Conservation (phyloP, 345 rosid genomes). For the Syzygium aqueum region DNA sequence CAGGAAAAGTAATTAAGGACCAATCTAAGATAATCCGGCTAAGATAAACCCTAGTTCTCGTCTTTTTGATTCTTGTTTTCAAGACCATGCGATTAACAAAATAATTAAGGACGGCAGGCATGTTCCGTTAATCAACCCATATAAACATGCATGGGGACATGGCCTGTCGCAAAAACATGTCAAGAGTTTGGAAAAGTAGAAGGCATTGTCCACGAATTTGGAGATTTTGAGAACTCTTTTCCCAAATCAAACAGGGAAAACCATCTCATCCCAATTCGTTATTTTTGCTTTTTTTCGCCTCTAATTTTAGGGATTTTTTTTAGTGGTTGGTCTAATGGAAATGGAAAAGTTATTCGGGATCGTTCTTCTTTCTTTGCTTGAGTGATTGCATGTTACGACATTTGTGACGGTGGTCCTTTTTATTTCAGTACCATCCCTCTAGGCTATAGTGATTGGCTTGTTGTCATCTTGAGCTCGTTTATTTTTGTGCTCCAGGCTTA, state of each 20-base stretch:
- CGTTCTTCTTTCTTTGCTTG: accelerated
- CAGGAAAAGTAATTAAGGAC: neutral
- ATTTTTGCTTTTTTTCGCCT: neutral
- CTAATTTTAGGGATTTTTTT: neutral
- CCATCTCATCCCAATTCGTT: neutral
- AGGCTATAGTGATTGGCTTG: too few species aligned
- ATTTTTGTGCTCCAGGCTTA: neutral
- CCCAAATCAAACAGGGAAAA: neutral
- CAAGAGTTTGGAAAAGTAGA: accelerated
- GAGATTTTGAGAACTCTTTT: neutral
- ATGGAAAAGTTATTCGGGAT: neutral
- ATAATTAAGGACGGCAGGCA: neutral
- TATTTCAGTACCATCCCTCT: too few species aligned
- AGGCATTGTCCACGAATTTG: neutral
- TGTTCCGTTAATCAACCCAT: neutral
- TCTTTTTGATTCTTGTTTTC: neutral
- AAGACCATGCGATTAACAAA: neutral
- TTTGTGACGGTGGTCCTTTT: neutral
- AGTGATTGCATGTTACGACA: neutral
- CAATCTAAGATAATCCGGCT: neutral
- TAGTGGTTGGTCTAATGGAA: neutral
- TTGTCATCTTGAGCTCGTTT: neutral
- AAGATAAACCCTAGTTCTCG: neutral
- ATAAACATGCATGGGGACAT: neutral
- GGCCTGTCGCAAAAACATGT: neutral